Conservation (phyloP, 306 rosid genomes). For the Albizia julibrissin region DNA sequence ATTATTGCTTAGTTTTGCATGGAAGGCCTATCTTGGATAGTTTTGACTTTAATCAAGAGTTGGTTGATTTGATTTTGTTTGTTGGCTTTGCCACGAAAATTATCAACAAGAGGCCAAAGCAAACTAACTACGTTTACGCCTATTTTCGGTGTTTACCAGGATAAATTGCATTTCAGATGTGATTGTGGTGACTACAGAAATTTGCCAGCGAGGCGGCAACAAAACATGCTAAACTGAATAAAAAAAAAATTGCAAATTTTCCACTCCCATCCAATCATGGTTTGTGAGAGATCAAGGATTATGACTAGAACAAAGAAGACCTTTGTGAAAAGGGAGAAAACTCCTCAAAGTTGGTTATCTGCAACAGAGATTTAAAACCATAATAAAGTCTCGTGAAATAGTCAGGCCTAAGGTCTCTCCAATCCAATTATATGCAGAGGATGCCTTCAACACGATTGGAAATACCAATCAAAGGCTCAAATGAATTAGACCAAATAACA, state of each 20-base stretch:
- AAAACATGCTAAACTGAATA: background rate
- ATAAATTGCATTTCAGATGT: background rate
- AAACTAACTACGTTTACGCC: background rate
- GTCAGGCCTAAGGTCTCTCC: background rate
- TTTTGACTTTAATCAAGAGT: background rate
- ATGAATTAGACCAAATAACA: background rate
- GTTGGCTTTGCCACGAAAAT: background rate
- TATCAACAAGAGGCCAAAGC: background rate
- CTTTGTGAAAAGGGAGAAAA: background rate
- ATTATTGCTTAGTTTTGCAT: background rate
- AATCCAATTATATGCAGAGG: background rate
- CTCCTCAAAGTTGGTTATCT: background rate
- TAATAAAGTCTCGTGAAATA: background rate
- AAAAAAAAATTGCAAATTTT: background rate
- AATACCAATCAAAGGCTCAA: background rate
- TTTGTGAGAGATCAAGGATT: background rate
- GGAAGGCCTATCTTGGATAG: background rate
- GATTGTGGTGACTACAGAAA: background rate
- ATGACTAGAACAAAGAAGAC: background rate
- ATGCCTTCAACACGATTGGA: background rate
- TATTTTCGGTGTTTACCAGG: background rate
- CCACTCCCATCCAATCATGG: background rate
- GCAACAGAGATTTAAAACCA: background rate
- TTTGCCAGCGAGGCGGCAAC: background rate
- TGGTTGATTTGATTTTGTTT: background rate